Evolutionary conservation across 805 yeast genomes (phyloP), one percentile per base, ranked within the genome.

Genomic region (Candida germanica): DNA sequence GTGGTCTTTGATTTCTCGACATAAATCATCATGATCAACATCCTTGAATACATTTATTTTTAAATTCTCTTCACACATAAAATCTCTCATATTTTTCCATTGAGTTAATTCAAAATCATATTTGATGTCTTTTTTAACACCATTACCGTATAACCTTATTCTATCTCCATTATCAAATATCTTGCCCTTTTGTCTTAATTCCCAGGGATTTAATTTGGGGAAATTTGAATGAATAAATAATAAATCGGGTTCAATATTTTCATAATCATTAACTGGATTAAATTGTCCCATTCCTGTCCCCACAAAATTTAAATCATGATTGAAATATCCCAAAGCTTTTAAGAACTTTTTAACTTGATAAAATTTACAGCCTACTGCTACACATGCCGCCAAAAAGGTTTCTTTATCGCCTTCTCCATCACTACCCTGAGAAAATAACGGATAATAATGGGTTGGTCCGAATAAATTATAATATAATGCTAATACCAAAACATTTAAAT

Each of bases 321-420:
- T 41, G 38, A 65, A 54, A 40, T 72, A 61, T 34, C 84, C 80
- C 39, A 79, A 48, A 5, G 81, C 82, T 28, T 66, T 58, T 47
- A 79, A 64, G 42, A 62, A 62, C 44, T 67, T 73, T 31, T 71
- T 63, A 6, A 79, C 78, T 52, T 77, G 83, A 50, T 79, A 78
- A 43, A 64, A 78, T 1, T 69, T 60, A 35, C 73, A 57, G 1
- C 59, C 56, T 20, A 72, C 59, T 8, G 71, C 73, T 20, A 69
- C 66, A 2, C 87, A 82, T 0, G 87, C 85, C 0, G 87, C 85
- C 36, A 80, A 64, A 42, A 81, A 80, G 0, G 91, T 82, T 46
- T 83, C 91, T 50, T 83, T 84, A 53, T 84, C 91, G 33, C 91
- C 93, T 59, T 81, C 87, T n/a, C 93, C 93, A 31, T 58, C 67